Evolutionary conservation across 1,139 yeast genomes (phyloP), one percentile per base, ranked within the genome.

Genomic region (Suhomyces bribrorum): DNA sequence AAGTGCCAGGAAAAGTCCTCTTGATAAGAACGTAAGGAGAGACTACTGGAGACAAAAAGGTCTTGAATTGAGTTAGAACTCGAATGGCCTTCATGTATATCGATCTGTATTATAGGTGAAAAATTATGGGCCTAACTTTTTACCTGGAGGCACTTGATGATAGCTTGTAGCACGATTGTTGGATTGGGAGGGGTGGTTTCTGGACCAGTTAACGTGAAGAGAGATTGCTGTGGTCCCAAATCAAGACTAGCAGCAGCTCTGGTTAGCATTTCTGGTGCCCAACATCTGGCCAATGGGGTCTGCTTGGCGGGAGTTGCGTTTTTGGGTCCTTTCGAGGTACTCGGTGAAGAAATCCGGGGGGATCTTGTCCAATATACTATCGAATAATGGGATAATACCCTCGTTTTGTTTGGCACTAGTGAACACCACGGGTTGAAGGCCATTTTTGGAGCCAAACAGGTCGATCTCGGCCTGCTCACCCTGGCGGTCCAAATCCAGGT

Each of bases 391-490:
- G 1, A 34, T 31, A 3, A 78, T 57, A 0, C 80, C 81, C 2
- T 55, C 52, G 18, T 79, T 78, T 2, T 62, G 51, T 48, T 72
- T 75, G 11, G 82, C 74, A 54, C 81, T 75, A 3, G 81, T 73
- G 24, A 52, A 40, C 43, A 62, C 62, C 14, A 64, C 49, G 25
- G 47, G 32, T 11, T 37, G 27, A 4, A 32, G 15, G 12, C 24
- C 31, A 23, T 43, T 31, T 4, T 17, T 31, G 5, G 26, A 28
- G 22, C 47, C 42, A 29, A 48, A 49, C 16, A 20, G 36, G 11
- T 37, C 38, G 2, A 49, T 37, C 14, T 26, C 15, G 3, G 29
- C 41, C 5, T 32, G 27, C 9, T 28, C 29, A 9, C 37, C 33
- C 7, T 25, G 20, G 7, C 15, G 7, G 14, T 2, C 29, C 6